A percentile compares a stretch with the other conserved stretches of the same genome.
These are phyloP conservation scores for Croton laevigatus DNA, from an alignment of 441 rosid species.

Conservation along the genomic window DNA sequence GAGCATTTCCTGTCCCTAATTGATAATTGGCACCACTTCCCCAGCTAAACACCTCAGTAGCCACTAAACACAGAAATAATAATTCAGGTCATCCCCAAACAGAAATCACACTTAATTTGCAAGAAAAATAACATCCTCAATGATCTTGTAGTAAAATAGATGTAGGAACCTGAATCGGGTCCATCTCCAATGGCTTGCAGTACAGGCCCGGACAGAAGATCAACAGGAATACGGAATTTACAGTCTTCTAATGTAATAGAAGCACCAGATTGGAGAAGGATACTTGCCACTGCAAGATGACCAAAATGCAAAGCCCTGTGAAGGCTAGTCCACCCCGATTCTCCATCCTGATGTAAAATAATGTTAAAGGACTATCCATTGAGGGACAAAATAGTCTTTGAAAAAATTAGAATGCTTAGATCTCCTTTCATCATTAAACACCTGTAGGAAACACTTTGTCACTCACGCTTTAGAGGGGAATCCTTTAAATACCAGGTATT, in stretches of 20 bases:
- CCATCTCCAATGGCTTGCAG: conserved; percentile 54
- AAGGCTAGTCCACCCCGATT: conserved; percentile 99
- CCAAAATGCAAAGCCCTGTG: conserved; percentile 98
- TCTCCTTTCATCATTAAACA: conserved; percentile 3
- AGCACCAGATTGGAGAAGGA: conserved; percentile 80
- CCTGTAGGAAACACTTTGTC: background rate
- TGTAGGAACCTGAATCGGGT: conserved; percentile 51
- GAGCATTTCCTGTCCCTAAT: conserved; percentile 94
- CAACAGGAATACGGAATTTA: conserved; percentile 73
- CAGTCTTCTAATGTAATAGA: conserved; percentile 71
- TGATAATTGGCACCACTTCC: conserved; percentile 98
- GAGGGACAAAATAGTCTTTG: conserved; percentile 11
- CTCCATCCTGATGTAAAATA: conserved; percentile 78
- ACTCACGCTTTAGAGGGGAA: background rate
- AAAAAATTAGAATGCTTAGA: background rate
- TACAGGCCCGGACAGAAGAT: conserved; percentile 94
- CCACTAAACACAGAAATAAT: conserved; percentile 40
- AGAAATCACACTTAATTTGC: conserved; percentile 4
- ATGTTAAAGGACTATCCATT: conserved; percentile 13
- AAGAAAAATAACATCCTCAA: conserved; percentile 19
- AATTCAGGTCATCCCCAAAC: conserved; percentile 20
- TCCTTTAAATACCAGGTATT: background rate
- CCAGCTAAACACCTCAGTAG: conserved; percentile 95
- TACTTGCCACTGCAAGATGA: conserved; percentile 94
- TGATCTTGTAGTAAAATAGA: conserved; percentile 20